Conservation (phyloP, 164 flowering plant species). For the Malania oleifera region DNA sequence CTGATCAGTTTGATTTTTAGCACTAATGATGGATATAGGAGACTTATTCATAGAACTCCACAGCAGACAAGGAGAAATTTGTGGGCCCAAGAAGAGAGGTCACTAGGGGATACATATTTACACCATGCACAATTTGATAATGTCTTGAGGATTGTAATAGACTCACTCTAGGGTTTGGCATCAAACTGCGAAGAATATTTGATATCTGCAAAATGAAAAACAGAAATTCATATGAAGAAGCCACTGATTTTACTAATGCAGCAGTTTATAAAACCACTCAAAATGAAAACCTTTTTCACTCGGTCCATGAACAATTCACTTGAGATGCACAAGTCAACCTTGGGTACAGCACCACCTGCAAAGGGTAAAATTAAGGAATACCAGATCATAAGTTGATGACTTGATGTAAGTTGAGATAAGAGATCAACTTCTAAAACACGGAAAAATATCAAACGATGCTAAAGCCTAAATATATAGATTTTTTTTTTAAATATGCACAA, state of each 20-base stretch:
- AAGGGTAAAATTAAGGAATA: neutral
- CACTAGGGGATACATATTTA: no score
- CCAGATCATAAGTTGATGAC: neutral
- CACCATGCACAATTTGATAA: neutral
- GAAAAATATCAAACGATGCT: neutral
- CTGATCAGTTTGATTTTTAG: no score
- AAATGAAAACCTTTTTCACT: constrained; percentile 54
- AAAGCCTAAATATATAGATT: neutral
- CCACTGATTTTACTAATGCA: neutral
- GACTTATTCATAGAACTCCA: no score
- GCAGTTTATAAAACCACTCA: neutral
- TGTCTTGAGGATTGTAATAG: neutral
- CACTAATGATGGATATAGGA: no score
- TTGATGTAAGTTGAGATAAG: neutral
- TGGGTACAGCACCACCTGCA: constrained; percentile 68
- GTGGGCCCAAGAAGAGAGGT: no score
- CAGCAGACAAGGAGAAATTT: no score
- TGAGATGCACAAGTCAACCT: constrained; percentile 80
- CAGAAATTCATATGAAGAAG: constrained; percentile 1
- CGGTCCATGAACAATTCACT: constrained; percentile 65
- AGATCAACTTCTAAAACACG: constrained; percentile 1
- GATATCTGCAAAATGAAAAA: constrained; percentile 50
- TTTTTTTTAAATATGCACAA: neutral
- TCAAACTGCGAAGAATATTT: constrained; percentile 65
- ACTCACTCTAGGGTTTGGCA: constrained; percentile 82